Conservation (phyloP, 306 rosid species). For the Vigna reflexopilosa region DNA sequence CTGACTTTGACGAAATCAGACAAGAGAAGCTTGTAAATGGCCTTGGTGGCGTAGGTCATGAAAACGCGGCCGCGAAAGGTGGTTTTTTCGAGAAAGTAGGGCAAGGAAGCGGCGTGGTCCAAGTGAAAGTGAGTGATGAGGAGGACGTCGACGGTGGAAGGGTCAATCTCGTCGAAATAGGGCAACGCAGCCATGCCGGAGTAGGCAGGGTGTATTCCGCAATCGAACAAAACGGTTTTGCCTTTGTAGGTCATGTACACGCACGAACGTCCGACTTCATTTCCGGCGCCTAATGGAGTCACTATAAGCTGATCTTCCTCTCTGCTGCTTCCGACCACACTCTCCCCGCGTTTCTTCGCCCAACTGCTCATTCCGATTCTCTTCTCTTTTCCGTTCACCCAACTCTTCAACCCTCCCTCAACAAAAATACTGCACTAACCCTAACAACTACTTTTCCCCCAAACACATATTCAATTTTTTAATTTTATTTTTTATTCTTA, state of each 20-base stretch:
- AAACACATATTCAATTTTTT: too few relatives aligned
- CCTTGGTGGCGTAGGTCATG: slow-evolving; percentile 97
- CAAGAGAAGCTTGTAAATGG: slow-evolving; percentile 84
- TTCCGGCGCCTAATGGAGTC: slow-evolving; percentile 91
- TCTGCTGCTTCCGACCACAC: slow-evolving; percentile 42
- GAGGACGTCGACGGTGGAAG: slow-evolving; percentile 85
- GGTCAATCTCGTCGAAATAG: slow-evolving; percentile 94
- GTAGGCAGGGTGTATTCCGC: slow-evolving; percentile 93
- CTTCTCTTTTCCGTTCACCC: not conserved
- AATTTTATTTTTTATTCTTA: too few relatives aligned
- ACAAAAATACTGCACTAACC: too few relatives aligned
- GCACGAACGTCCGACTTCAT: slow-evolving; percentile 95
- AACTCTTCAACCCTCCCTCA: too few relatives aligned
- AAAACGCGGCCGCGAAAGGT: slow-evolving; percentile 92
- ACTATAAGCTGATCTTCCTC: slow-evolving; percentile 79
- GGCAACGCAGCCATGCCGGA: slow-evolving; percentile 99
- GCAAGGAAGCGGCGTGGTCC: slow-evolving; percentile 94
- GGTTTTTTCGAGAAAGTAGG: slow-evolving; percentile 93
- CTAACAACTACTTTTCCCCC: too few relatives aligned
- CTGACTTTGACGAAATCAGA: slow-evolving; percentile 93
- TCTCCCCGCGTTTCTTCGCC: slow-evolving; percentile 58
- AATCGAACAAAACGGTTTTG: slow-evolving; percentile 77
- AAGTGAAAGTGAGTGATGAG: slow-evolving; percentile 94
- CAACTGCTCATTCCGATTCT: slow-evolving; percentile 48
- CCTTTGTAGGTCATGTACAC: slow-evolving; percentile 84